Conservation (phyloP, 2,329 filamentous ascomycete genomes). For the Ceratocystiopsis sp. region DNA sequence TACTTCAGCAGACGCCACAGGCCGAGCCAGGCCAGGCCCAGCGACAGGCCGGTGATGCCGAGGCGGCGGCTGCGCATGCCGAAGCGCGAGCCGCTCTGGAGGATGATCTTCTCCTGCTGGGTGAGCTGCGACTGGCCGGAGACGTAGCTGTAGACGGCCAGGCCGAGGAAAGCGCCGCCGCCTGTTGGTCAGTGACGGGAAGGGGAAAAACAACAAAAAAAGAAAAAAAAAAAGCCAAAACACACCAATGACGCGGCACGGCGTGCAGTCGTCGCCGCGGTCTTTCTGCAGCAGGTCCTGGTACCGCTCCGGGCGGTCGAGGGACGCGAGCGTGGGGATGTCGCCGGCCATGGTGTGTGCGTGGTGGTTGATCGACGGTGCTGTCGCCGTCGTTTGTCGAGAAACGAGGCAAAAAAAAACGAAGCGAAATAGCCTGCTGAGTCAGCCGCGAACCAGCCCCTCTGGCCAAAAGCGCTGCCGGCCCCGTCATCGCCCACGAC, state of each 20-base stretch:
- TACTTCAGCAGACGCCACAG: slow-evolving; percentile 44
- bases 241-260: slow-evolving; percentile 56
- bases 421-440: too few species aligned
- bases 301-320: slow-evolving; percentile 44
- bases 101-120: slow-evolving; percentile 45
- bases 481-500: too few species aligned
- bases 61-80: slow-evolving; percentile 53
- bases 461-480: too few species aligned
- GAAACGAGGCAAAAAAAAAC: too few species aligned
- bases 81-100: slow-evolving; percentile 52
- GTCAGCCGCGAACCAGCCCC: too few species aligned
- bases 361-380: too few species aligned
- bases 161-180: slow-evolving; percentile 55
- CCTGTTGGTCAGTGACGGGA: slow-evolving; percentile 28
- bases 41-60: slow-evolving; percentile 51
- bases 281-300: slow-evolving; percentile 39
- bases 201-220: not conserved
- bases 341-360: slow-evolving; percentile 24
- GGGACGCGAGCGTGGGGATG: slow-evolving; percentile 31
- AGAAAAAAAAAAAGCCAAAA: slow-evolving; percentile 5
- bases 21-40: slow-evolving; percentile 51
- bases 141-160: slow-evolving; percentile 62
- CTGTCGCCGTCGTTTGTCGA: too few species aligned
- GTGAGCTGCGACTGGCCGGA: slow-evolving; percentile 58
- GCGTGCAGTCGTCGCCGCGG: slow-evolving; percentile 47